Base-by-base conservation (phyloP, 2,329 filamentous ascomycete species). In the Xylaria hypoxylon region DNA sequence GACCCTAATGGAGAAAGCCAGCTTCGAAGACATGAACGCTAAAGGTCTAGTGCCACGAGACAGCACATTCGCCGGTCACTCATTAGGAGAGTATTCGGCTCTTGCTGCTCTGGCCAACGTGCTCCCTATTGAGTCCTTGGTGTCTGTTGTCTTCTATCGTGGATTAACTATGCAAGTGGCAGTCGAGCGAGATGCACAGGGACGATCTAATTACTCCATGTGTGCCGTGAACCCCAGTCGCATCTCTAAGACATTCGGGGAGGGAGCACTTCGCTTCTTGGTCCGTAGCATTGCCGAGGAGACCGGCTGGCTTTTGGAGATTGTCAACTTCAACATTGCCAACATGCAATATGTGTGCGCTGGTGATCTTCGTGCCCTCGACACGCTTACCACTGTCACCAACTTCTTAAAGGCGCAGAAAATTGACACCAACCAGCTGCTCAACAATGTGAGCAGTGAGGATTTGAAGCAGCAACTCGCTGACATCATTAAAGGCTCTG, bases 1-100 rank as follows among this genome's bases (percentile, higher is more conserved):
- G 74, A 99, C 96, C 0, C 87, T 99, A 56, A 99, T 99, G 96
- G 96, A 99, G 86, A 99, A 99, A 88, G 96, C 96, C 66, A 97
- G 93, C 75, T 99, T 99, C 15, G 68, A 69, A 82, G 96, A 99
- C 80, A 98, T 99, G 96, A 93, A 93, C 77, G 88, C 94, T 75
- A 98, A 97, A 87, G 96, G 96, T 68, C 88, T 99, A 38, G 95
- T 99, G 35, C 94, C 97, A 74, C 88, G 93, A 66, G 95, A 98
- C 84, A 97, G 93, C 87, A 97, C 92, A 72, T 99, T 99, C 79
- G 96, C 96, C 15, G 96, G 96, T 72, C 96, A 99, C 85, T 99
- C 96, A 0, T 89, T 99, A 24, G 96, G 96, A 81, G 96, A 99
- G 83, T 99, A 99, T 85, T 97, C 94, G 69, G 96, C 96, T 10